Evolutionary conservation across 345 rosid species (phyloP).

Genomic region (Odontarrhena argentea): DNA sequence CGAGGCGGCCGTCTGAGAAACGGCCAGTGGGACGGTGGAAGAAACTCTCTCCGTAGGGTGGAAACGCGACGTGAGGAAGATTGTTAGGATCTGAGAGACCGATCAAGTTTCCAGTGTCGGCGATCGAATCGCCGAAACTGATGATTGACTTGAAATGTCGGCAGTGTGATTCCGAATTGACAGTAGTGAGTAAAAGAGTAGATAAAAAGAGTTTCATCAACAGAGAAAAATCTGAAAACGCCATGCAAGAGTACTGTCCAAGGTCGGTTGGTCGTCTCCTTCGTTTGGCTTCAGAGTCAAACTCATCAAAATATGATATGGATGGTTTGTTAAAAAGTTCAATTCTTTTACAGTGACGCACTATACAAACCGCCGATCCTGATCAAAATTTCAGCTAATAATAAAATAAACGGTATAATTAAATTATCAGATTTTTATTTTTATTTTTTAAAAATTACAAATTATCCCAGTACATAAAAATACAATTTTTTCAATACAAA

Average conservation of each 20-base stretch:
- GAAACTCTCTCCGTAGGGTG: constrained; percentile 52
- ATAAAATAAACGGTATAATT: no score
- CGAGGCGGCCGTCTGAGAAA: constrained; percentile 55
- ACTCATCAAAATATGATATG: no score
- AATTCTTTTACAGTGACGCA: no score
- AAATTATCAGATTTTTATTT: no score
- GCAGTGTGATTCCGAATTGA: constrained; percentile 7
- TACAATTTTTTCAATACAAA: no score
- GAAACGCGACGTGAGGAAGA: constrained; percentile 38
- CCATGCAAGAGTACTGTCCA: constrained; percentile 24
- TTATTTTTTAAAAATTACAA: no score
- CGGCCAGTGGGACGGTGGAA: constrained; percentile 57
- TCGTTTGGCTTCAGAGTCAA: no score
- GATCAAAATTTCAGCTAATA: no score
- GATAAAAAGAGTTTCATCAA: not conserved
- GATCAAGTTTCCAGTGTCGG: constrained; percentile 55
- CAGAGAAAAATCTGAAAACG: not conserved
- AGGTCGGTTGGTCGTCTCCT: not conserved
- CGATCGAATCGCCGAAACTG: constrained; percentile 61
- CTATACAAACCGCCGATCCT: no score
- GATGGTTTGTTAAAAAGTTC: no score
- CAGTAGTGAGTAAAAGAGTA: constrained; percentile 3
- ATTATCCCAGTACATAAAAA: no score
- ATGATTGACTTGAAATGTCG: constrained; percentile 41
- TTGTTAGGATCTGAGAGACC: constrained; percentile 15